Base-by-base conservation (phyloP, 768 basidiomycete genomes). In the Russula griseocarnosa region DNA sequence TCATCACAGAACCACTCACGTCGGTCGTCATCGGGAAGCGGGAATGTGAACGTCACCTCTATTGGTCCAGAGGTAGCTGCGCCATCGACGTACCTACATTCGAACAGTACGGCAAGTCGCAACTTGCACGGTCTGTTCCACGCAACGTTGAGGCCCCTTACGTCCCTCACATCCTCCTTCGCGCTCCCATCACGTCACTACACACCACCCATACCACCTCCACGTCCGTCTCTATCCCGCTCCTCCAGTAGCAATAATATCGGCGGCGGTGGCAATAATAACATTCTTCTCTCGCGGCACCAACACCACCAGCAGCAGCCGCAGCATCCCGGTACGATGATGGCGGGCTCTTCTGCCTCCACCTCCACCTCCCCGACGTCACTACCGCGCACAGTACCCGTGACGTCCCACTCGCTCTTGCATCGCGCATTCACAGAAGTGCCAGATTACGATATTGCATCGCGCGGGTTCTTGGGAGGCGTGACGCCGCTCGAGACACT, bases 381-480 rank as follows among this genome's bases (percentile, higher is more conserved):
- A 5, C 10, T 57, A 62, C 65, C 67, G 26, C 56, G 58, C 54
- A 52, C 66, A 22, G 44, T 69, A 24, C 40, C 24, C 26, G 66
- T 66, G 44, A 59, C 60, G 64, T 69, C 53, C 57, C 66, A 56
- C 20, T 61, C 74, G 67, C 67, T 83, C 66, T 76, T 88, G 62
- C 83, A 84, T 67, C 80, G 86, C 24, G 83, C 84, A 53, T 86
- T 84, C 70, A 90, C 82, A 67, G 84, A 81, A 77, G 90, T 97
- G 20, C 96, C 96, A 1, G 85, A 90, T 68, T 98, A 98, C 74
- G 81, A 81, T 22, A 81, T 91, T 52, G 92, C 95, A 3, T 85
- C 87, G 65, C 79, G 88, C 16, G 94, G 94, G 7, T 96, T 95
- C 75, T 80, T 95, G 30, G 94, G 94, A 8, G 83, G 94, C 6